A percentile compares a stretch with the other conserved stretches of the same genome.
These are phyloP conservation scores for Collariella sp. DNA, from an alignment of 495 filamentous ascomycete species.

Conservation along the genomic window DNA sequence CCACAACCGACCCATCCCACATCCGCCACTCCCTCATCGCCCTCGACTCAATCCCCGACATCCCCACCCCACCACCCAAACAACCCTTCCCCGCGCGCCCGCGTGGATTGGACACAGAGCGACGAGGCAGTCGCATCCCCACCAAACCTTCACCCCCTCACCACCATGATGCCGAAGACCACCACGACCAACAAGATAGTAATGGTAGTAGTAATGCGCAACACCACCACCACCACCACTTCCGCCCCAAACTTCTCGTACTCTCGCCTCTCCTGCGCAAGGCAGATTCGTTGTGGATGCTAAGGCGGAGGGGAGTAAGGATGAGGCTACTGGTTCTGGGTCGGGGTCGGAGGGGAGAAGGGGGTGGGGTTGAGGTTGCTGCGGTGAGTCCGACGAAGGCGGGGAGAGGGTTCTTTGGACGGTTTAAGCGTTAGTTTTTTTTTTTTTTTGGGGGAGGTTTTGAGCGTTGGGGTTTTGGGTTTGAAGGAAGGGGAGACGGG, in stretches of 20 bases:
- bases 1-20: not conserved
- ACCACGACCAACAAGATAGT: not conserved
- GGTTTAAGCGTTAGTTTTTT: constrained; percentile 16
- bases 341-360: not conserved
- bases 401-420: constrained; percentile 17
- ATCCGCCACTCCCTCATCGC: constrained; percentile 11
- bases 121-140: constrained; percentile 23
- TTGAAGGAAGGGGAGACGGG: not conserved
- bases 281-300: constrained; percentile 33
- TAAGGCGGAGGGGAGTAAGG: constrained; percentile 23
- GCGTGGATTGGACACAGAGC: constrained; percentile 42
- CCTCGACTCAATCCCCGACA: constrained; percentile 7
- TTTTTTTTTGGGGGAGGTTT: no score
- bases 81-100: constrained; percentile 10
- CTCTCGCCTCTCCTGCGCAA: constrained; percentile 28
- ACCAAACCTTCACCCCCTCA: no score
- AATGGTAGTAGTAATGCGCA: not conserved
- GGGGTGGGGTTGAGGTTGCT: constrained; percentile 2
- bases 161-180: no score
- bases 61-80: not conserved
- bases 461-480: no score
- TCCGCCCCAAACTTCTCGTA: constrained; percentile 4
- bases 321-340: not conserved
- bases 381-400: not conserved
- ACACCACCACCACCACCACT: not conserved